Conservation (phyloP, 306 rosid genomes). For the Dalbergia oliveri region DNA sequence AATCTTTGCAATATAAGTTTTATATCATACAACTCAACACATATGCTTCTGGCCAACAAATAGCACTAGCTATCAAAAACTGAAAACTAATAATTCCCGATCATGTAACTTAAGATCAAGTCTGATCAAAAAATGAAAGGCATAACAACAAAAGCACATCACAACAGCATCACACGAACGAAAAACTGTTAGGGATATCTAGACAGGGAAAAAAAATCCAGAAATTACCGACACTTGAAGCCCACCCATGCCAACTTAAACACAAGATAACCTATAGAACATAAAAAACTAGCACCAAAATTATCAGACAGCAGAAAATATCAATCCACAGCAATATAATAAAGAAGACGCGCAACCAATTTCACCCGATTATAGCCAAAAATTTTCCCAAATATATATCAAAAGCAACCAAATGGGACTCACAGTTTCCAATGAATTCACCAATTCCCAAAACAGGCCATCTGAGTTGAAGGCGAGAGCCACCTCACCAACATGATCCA, state of each 20-base stretch:
- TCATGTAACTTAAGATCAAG: too few relatives aligned
- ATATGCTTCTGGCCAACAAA: too few relatives aligned
- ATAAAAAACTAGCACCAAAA: neutral
- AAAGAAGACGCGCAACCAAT: slow-evolving; percentile 10
- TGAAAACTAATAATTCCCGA: too few relatives aligned
- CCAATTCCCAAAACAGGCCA: slow-evolving; percentile 74
- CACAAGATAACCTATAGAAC: neutral
- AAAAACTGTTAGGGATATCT: neutral
- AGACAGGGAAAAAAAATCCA: neutral
- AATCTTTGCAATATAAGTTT: too few relatives aligned
- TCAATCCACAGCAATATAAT: slow-evolving; percentile 6
- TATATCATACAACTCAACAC: too few relatives aligned
- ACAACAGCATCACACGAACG: neutral
- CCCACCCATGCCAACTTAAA: neutral
- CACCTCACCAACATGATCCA: slow-evolving; percentile 77
- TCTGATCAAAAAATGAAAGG: too few relatives aligned
- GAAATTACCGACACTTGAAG: neutral
- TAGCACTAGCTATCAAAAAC: too few relatives aligned
- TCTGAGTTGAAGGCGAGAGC: slow-evolving; percentile 61
- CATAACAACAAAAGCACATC: neutral
- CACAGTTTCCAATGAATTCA: slow-evolving; percentile 56
- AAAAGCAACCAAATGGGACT: slow-evolving; percentile 27
- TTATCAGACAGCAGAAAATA: slow-evolving; percentile 1
- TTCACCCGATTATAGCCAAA: slow-evolving; percentile 10
- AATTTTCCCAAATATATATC: slow-evolving; percentile 20